Evolutionary conservation across 805 yeast species (phyloP), one percentile per base, ranked within the genome.

Genomic region (Myxozyma mucilagina): DNA sequence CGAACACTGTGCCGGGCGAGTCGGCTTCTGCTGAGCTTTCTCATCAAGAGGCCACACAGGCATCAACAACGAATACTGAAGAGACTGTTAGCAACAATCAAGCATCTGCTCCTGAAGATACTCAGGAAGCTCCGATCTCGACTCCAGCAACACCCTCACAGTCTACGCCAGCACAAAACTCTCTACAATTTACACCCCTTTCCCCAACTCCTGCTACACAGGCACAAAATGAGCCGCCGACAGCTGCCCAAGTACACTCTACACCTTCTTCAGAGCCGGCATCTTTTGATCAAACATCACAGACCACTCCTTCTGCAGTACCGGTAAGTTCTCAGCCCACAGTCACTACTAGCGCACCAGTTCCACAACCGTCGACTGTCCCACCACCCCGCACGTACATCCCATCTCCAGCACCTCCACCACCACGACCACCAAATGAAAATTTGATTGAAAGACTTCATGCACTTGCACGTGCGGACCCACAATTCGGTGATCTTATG

Each of bases 361-460:
- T 14, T 41, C 31, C 48, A 18, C 4, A 14, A 13, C 11, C 57
- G 7, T 14, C 57, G n/a, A 10, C 32, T 44, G 13, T 48, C 16
- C n/a, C 32, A 38, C n/a, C 43, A 18, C 38, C 47, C 11, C 20
- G 32, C 14, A 9, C 43, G 36, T 20, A 16, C 14, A 32, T 18
- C n/a, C 7, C 53, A 8, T 11, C 53, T 38, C 18, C 51, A 9
- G 31, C 48, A 14, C 53, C 56, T 8, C 44, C 55, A 3, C 41
- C 53, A 7, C 43, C 59, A 7, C 48, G 53, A 13, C 41, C 44
- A 29, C 53, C 66, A 9, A 64, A 55, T 34, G 63, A 55, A 35
- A 60, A 42, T 5, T 90, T 93, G 89, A 90, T 93, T 67, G 84
- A 88, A 3, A 89, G 90, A 68, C 80, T 93, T 69, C 92, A 92